Evolutionary conservation across 2,329 filamentous ascomycete genomes (phyloP).

Genomic region (Cordyceps militaris): DNA sequence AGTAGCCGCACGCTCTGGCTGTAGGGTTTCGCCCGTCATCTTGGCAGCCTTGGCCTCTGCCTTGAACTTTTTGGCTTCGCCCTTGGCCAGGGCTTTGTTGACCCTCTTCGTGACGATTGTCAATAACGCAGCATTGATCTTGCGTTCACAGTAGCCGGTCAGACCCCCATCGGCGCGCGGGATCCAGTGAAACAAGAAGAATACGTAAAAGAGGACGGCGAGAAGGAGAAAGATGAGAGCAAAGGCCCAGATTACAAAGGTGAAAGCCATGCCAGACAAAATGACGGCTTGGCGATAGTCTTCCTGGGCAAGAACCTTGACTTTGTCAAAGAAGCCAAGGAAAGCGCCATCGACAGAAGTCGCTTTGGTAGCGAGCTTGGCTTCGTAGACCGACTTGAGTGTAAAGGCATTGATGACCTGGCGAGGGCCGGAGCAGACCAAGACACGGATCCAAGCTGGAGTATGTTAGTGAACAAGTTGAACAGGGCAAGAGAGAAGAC

Average conservation of each 20-base stretch:
- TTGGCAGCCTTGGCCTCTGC: slow-evolving; percentile 44
- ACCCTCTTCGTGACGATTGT: slow-evolving; percentile 81
- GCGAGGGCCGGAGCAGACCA: slow-evolving; percentile 86
- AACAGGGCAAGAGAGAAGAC: slow-evolving; percentile 18
- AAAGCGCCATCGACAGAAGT: slow-evolving; percentile 54
- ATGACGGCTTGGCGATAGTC: slow-evolving; percentile 76
- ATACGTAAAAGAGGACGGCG: slow-evolving; percentile 70
- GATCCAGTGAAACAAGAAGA: slow-evolving; percentile 91
- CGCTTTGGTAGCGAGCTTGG: slow-evolving; percentile 55
- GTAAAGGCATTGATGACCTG: slow-evolving; percentile 88
- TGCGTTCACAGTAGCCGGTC: slow-evolving; percentile 79
- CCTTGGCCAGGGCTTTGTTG: slow-evolving; percentile 78
- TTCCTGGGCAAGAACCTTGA: slow-evolving; percentile 62
- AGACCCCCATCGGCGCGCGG: slow-evolving; percentile 74
- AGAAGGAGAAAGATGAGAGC: slow-evolving; percentile 68
- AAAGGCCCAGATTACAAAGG: slow-evolving; percentile 81
- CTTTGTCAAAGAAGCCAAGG: slow-evolving; percentile 74
- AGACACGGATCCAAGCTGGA: slow-evolving; percentile 75
- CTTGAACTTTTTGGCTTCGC: slow-evolving; percentile 54
- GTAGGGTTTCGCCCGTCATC: slow-evolving; percentile 45
- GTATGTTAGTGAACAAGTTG: slow-evolving; percentile 13
- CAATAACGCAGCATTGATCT: slow-evolving; percentile 79
- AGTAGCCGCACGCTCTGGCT: slow-evolving; percentile 54
- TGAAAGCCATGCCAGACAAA: slow-evolving; percentile 87
- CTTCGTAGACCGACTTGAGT: slow-evolving; percentile 73